Base-by-base conservation (phyloP, 2,329 filamentous ascomycete species). In the Fusarium illudens region DNA sequence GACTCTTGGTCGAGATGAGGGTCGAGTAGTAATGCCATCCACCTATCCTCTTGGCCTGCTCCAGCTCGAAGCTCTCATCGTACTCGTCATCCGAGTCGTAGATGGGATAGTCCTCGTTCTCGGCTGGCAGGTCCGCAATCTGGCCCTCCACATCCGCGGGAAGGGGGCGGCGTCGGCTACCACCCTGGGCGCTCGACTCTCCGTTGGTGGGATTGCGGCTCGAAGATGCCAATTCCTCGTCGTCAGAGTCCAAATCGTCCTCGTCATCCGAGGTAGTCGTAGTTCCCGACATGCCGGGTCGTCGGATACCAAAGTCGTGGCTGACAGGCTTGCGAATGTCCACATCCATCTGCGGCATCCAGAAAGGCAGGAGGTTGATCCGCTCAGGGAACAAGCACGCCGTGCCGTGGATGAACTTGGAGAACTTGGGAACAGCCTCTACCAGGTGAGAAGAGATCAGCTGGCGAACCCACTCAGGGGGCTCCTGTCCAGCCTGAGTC, bases 361-460 rank as follows among this genome's bases (percentile, higher is more conserved):
- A 99, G 84, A 93, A 99, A 1, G 96, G 96, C 6, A 99, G 84
- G 12, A 99, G 85, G 49, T 97, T 84, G 79, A 99, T 99, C 58
- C 92, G 89, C 44, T 90, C 87, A 0, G 94, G 94, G 78, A 97
- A 96, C 46, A 99, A 82, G 11, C 89, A 92, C 10, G 95, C 95
- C 2, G 91, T 94, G 62, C 96, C 96, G 79, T 99, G 96, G 61
- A 99, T 98, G 79, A 98, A 99, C 81, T 99, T 99, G 75, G 94
- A 97, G 80, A 98, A 99, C 77, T 99, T 99, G 65, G 96, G 96
- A 3, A 99, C 94, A n/a, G 96, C 94, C 81, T 99, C 96, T 3
- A 99, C 96, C 15, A 99, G 86, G 81, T 99, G 96, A 66, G 94
- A 97, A 12, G 93, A 87, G 44, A 94, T 97, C 53, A 99, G 86